Percentiles rank a stretch among this genome's conserved stretches.
These are phyloP conservation scores for Graphiopsis chlorocephala DNA, from an alignment of 2,329 filamentous ascomycete species.

Conservation along the genomic window DNA sequence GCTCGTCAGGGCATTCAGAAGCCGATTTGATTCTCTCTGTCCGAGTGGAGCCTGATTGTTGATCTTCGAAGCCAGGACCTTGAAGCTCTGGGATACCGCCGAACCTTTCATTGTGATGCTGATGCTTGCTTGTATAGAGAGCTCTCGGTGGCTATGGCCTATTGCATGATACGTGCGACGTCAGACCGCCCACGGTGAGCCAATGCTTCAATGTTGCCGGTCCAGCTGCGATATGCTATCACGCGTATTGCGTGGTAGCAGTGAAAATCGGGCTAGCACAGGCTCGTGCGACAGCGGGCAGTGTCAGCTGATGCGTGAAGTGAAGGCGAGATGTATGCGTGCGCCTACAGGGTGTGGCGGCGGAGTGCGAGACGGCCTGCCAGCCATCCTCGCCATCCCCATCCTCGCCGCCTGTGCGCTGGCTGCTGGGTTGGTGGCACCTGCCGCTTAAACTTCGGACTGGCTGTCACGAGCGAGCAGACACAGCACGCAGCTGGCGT, in stretches of 20 bases:
- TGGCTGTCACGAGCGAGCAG: background rate
- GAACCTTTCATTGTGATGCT: slow-evolving; percentile 50
- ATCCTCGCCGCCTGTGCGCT: background rate
- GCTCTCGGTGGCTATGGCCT: slow-evolving; percentile 17
- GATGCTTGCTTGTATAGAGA: slow-evolving; percentile 20
- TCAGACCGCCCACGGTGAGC: background rate
- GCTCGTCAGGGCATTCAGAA: slow-evolving; percentile 59
- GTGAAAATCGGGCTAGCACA: background rate
- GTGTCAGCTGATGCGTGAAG: background rate
- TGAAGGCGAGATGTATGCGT: background rate
- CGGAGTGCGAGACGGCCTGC: background rate
- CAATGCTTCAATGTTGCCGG: background rate
- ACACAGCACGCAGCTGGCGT: slow-evolving; percentile 2
- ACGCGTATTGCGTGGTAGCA: background rate
- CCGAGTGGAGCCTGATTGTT: slow-evolving; percentile 53
- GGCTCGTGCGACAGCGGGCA: background rate
- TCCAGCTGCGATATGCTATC: background rate
- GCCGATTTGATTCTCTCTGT: slow-evolving; percentile 56
- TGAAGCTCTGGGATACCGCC: slow-evolving; percentile 45
- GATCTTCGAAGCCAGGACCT: slow-evolving; percentile 53
- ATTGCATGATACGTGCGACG: background rate
- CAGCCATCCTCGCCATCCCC: background rate
- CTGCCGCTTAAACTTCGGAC: background rate
- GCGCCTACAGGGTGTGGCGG: background rate
- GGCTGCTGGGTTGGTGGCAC: background rate